A percentile compares a stretch with the other conserved stretches of the same genome.
phyloP scores from a whole-genome alignment of 2,329 filamentous ascomycete genomes.

The Venturia asperata region DNA sequence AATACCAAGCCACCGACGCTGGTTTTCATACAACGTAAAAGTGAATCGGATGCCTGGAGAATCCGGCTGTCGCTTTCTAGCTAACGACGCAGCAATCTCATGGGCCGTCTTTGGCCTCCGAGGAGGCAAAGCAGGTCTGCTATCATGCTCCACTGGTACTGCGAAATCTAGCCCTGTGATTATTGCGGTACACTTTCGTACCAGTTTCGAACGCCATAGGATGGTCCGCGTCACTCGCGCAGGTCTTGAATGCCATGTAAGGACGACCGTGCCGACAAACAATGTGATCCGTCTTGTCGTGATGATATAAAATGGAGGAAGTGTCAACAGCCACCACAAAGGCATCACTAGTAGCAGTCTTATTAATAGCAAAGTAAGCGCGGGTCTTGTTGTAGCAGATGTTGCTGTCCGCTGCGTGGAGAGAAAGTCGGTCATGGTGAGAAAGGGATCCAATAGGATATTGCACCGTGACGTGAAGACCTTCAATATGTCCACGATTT shows the following conservation, averaged over 20 bases:
- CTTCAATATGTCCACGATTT: slow-evolving; percentile 90
- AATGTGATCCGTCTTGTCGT: slow-evolving; percentile 79
- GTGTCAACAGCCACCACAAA: slow-evolving; percentile 74
- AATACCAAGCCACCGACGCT: slow-evolving; percentile 86
- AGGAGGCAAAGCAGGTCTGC: slow-evolving; percentile 33
- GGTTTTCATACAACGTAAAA: slow-evolving; percentile 94
- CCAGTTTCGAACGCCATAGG: slow-evolving; percentile 76
- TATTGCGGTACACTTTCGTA: slow-evolving; percentile 61
- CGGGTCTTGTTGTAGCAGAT: slow-evolving; percentile 82
- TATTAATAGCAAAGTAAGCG: slow-evolving; percentile 81
- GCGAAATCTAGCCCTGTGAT: slow-evolving; percentile 77
- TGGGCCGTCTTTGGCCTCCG: slow-evolving; percentile 40
- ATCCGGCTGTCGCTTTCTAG: slow-evolving; percentile 33
- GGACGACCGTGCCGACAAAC: slow-evolving; percentile 73
- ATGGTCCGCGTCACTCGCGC: slow-evolving; percentile 78
- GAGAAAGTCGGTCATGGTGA: slow-evolving; percentile 86
- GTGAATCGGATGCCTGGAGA: slow-evolving; percentile 88
- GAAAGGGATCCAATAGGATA: slow-evolving; percentile 78
- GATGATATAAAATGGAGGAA: slow-evolving; percentile 76
- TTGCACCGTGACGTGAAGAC: slow-evolving; percentile 89
- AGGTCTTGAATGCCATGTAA: slow-evolving; percentile 89
- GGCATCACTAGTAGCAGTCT: slow-evolving; percentile 83
- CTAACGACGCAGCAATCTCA: slow-evolving; percentile 41
- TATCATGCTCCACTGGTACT: slow-evolving; percentile 29
- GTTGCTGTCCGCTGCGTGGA: slow-evolving; percentile 86